Evolutionary conservation across 371 early-diverging fungal species (phyloP).

Genomic region (Mucor racemosus): DNA sequence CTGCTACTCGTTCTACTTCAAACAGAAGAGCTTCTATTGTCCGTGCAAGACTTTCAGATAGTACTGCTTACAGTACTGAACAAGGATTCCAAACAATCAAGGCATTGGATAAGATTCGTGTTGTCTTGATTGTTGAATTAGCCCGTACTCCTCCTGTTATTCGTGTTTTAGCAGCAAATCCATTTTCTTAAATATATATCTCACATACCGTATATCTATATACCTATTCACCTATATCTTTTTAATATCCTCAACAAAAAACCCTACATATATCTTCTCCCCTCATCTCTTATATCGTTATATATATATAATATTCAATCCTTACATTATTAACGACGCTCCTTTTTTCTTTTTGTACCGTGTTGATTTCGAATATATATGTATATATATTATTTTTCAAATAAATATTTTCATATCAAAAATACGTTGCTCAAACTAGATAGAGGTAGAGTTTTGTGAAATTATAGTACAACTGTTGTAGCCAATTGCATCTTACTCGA

Average conservation of each 20-base stretch:
- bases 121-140: conserved; percentile 68
- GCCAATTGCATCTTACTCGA: too few species aligned
- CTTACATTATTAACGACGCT: background rate
- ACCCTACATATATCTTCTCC: background rate
- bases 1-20: conserved; percentile 9
- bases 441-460: too few species aligned
- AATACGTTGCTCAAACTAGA: too few species aligned
- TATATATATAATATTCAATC: background rate
- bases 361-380: background rate
- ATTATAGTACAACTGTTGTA: too few species aligned
- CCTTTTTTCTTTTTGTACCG: background rate
- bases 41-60: conserved; percentile 41
- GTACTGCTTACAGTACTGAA: conserved; percentile 45
- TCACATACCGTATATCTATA: background rate
- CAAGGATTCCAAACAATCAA: conserved; percentile 63
- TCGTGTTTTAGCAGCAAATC: conserved; percentile 71
- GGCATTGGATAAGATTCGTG: conserved; percentile 64
- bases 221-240: too few species aligned
- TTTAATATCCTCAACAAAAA: background rate
- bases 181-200: conserved; percentile 33
- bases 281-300: background rate
- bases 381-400: background rate
- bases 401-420: too few species aligned
- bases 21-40: conserved; percentile 40
- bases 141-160: conserved; percentile 70